Evolutionary conservation across 345 rosid species (phyloP).

Genomic region (Rhodamnia argentea): DNA sequence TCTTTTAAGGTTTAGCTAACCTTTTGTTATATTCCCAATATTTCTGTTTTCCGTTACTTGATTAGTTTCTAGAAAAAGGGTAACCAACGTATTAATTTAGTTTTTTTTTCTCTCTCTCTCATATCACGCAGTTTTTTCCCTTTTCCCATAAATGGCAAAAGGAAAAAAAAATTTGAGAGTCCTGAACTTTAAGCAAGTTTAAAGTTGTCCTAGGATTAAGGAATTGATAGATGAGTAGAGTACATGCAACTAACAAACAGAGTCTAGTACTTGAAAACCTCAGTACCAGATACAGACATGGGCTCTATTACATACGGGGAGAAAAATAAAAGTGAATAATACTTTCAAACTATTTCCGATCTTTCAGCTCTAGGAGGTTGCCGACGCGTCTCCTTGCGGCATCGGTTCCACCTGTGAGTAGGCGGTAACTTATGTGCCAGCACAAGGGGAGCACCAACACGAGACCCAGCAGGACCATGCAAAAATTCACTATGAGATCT

Average conservation of each 20-base stretch:
- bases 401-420: neutral
- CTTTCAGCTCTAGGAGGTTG: neutral
- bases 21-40: neutral
- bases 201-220: fast-evolving
- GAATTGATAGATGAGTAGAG: neutral
- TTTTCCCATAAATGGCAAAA: neutral
- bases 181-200: neutral
- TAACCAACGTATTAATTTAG: too few relatives aligned
- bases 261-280: neutral
- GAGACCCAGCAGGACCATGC: neutral
- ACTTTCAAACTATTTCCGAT: neutral
- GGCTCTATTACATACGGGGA: neutral
- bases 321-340: neutral
- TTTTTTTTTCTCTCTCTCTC: too few relatives aligned
- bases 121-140: neutral
- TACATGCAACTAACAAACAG: neutral
- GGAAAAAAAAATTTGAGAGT: neutral
- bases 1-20: neutral
- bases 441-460: neutral
- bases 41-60: neutral
- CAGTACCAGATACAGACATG: neutral
- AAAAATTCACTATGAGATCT: too few relatives aligned
- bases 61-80: neutral
- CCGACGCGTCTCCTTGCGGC: neutral
- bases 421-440: neutral